Percentiles rank a stretch among this genome's conserved stretches.
phyloP scores from a whole-genome alignment of 345 rosid species.

The Salix brachista region DNA sequence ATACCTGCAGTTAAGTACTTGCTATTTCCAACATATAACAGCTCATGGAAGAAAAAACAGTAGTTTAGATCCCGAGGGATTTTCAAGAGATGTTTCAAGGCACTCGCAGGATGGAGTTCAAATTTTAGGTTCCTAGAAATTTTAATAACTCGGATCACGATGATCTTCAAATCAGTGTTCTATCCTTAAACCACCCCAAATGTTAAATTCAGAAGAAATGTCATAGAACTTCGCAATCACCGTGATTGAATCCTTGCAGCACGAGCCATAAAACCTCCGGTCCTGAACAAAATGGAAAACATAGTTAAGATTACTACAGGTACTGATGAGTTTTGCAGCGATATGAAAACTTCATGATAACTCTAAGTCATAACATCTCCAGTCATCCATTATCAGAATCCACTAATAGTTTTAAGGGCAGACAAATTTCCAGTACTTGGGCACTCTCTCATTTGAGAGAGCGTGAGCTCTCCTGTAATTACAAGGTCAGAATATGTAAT shows the following conservation, averaged over 20 bases:
- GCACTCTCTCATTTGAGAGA: not conserved
- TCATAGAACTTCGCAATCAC: not conserved
- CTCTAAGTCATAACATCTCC: not conserved
- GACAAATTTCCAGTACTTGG: not conserved
- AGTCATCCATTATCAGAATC: not conserved
- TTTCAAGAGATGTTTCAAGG: not conserved
- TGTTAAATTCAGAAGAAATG: not conserved
- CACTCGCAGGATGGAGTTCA: not conserved
- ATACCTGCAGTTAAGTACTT: not conserved
- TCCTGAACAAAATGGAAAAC: not conserved
- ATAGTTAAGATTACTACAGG: slow-evolving; percentile 1
- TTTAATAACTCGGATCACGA: not conserved
- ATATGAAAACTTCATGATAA: not conserved
- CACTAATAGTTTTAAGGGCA: not conserved
- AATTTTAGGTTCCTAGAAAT: not conserved
- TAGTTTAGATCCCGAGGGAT: not conserved
- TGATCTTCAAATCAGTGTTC: not conserved
- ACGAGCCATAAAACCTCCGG: not conserved
- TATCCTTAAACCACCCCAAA: not conserved
- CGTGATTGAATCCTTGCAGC: not conserved
- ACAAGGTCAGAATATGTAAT: not conserved
- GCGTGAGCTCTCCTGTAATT: no score
- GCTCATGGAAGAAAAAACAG: not conserved
- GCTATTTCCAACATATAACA: no score
- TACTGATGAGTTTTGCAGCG: not conserved